Base-by-base conservation (phyloP, 495 filamentous ascomycete genomes). In the Talaromyces liani region DNA sequence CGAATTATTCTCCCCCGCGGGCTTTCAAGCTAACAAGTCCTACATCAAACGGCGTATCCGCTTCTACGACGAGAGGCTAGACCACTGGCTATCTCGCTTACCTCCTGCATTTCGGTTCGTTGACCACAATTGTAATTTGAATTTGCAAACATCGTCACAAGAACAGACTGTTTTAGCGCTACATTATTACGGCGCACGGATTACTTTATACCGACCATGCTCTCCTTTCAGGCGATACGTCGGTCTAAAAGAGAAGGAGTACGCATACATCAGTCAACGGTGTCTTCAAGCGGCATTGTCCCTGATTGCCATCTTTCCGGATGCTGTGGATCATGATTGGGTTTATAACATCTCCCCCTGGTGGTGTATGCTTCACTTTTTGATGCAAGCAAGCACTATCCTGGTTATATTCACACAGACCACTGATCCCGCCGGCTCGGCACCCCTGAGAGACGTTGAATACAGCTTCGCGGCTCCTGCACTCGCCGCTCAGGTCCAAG, bases 281-380 rank as follows among this genome's bases (percentile, higher is more conserved):
- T 88, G 87, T 67, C 77, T 90, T n/a, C 68, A 74, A 22, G 80
- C 86, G 16, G 83, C 87, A 0, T 75, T 78, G 39, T 70, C 77
- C 1, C 78, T 84, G 7, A 73, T 88, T 31, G 71, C 74, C 6
- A 70, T 87, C 51, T 65, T 89, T 4, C 82, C 80, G 2, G 71
- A 78, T 0, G 49, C 64, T 0, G 69, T 72, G 0, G 71, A 79
- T 41, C 57, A 73, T 14, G 27, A 63, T 27, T 79, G 75, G 71
- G 65, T 88, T 0, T 82, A 80, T 36, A 71, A 72, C 27, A 67
- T 76, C 2, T 69, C 79, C 0, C 85, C 85, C 16, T 88, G 85
- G 85, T 90, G 85, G 85, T 79, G 73, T 39, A 71, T 84, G 6
- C 72, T 89, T 0, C 86, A 90, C 66, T 83, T 80, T 65, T 64